These are phyloP conservation scores for Ustilago shanxiensis DNA, from an alignment of 1,284 basidiomycete species.

Conservation along the genomic window DNA sequence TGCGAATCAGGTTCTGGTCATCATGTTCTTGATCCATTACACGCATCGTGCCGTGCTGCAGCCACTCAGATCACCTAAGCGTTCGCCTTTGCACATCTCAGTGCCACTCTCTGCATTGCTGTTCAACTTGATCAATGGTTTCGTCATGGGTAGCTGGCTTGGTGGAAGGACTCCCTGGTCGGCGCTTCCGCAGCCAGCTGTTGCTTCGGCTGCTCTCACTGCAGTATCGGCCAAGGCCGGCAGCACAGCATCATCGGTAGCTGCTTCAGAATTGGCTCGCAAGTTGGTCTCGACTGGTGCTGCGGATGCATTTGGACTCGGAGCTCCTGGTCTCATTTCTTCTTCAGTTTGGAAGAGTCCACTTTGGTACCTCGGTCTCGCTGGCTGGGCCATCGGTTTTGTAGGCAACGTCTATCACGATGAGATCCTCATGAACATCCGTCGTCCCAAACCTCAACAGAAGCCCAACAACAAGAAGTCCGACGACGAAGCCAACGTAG, in stretches of 20 bases:
- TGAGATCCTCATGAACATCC: conserved; percentile 82
- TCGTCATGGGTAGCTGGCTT: conserved; percentile 77
- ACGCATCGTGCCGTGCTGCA: conserved; percentile 84
- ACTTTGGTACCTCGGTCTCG: conserved; percentile 77
- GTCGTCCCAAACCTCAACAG: conserved; percentile 32
- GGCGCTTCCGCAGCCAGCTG: conserved; percentile 60
- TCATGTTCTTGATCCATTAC: conserved; percentile 82
- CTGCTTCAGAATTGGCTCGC: conserved; percentile 25
- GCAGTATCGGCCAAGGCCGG: conserved; percentile 17
- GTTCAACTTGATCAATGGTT: conserved; percentile 83
- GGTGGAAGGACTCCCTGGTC: conserved; percentile 53
- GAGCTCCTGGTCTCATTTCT: conserved; percentile 49
- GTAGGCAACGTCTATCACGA: conserved; percentile 87
- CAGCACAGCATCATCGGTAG: conserved; percentile 10
- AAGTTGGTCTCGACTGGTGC: conserved; percentile 32
- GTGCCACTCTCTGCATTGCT: conserved; percentile 76
- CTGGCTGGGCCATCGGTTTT: conserved; percentile 80
- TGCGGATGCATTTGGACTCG: conserved; percentile 27
- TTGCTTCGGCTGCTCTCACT: conserved; percentile 60
- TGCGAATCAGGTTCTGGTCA: conserved; percentile 75
- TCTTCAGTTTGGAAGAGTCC: conserved; percentile 64
- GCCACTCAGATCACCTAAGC: conserved; percentile 83
- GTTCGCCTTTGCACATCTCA: conserved; percentile 80
- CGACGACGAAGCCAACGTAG: conserved; percentile 23
- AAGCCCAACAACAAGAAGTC: not conserved